Base-by-base conservation (phyloP, 495 filamentous ascomycete genomes). In the Pseudevernia furfuracea region DNA sequence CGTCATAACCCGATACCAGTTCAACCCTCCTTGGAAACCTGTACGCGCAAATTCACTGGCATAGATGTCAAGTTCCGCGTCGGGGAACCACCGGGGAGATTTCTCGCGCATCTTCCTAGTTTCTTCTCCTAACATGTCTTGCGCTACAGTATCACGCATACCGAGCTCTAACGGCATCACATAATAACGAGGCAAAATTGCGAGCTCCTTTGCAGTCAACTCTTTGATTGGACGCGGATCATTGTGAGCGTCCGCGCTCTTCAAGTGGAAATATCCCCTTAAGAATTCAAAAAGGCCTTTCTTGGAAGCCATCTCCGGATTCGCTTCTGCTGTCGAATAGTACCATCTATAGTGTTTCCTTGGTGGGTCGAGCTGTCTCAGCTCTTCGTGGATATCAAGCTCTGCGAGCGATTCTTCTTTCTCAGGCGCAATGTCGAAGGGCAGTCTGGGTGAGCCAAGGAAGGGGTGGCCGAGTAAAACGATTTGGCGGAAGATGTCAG, bases 311-410 rank as follows among this genome's bases (percentile, higher is more conserved):
- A 87, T 89, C 28, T 89, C 84, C 0, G 46, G n/a, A 37, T 79
- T 82, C 1, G 85, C 85, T 4, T 72, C 59, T 0, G 76, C 61
- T 23, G 81, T 84, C 1, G 83, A 85, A 69, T 89, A 88, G 71
- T 89, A 88, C 81, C 80, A 85, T 70, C 85, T 87, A 75, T 89
- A 89, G 66, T 89, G 84, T 66, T 89, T 89, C 44, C 84, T 71
- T 6, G 83, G 81, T 38, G 75, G 73, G 4, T 77, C 70, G 11
- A 84, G 75, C 34, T 73, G 67, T 12, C 80, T 81, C 12, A 90
- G 76, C 25, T 81, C 80, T 44, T 76, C 75, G 58, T 85, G 81
- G 17, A 89, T 79, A 63, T 85, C 81, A 58, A 63, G 59, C 71
- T 73, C 59, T 70, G 71, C 49, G 19, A 82, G 81, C 30, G 84